phyloP scores from a whole-genome alignment of 2,329 filamentous ascomycete genomes.

The Fonsecaea multimorphosa region DNA sequence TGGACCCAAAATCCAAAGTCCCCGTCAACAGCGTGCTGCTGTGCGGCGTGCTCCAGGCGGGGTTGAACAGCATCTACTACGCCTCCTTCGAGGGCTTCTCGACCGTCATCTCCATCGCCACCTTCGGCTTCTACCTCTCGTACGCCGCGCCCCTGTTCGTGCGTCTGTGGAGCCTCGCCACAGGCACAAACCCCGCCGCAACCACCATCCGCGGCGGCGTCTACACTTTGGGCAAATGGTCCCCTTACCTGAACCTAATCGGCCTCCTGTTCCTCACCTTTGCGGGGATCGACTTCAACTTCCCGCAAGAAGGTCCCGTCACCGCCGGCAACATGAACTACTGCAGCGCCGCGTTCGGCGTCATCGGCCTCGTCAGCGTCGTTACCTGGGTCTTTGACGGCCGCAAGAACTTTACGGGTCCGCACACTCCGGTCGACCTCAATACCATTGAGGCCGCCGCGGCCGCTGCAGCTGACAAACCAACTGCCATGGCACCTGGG shows the following conservation, averaged over 20 bases:
- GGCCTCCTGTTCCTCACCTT: conserved; percentile 62
- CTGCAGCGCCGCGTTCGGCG: conserved; percentile 61
- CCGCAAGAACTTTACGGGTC: conserved; percentile 41
- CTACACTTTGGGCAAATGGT: conserved; percentile 51
- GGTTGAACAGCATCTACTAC: conserved; percentile 62
- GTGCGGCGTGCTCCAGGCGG: conserved; percentile 60
- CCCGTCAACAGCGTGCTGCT: conserved; percentile 56
- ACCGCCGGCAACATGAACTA: conserved; percentile 60
- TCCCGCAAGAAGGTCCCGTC: conserved; percentile 60
- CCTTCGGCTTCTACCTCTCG: conserved; percentile 64
- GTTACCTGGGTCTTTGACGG: conserved; percentile 47
- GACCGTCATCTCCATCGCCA: conserved; percentile 63
- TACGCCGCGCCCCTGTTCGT: conserved; percentile 63
- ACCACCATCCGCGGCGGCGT: conserved; percentile 49
- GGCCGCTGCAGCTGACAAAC: not conserved
- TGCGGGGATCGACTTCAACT: conserved; percentile 63
- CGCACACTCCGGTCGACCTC: conserved; percentile 25
- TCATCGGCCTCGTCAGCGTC: conserved; percentile 57
- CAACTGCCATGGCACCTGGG: not conserved
- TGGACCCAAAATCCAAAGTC: conserved; percentile 52
- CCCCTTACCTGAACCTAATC: conserved; percentile 55
- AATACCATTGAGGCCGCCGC: conserved; percentile 19
- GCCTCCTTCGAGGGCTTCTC: conserved; percentile 62
- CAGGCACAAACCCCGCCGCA: conserved; percentile 50
- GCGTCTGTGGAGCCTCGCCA: conserved; percentile 56